Evolutionary conservation across 2,329 filamentous ascomycete genomes (phyloP), one percentile per base, ranked within the genome.

Genomic region (Metarhizium album): DNA sequence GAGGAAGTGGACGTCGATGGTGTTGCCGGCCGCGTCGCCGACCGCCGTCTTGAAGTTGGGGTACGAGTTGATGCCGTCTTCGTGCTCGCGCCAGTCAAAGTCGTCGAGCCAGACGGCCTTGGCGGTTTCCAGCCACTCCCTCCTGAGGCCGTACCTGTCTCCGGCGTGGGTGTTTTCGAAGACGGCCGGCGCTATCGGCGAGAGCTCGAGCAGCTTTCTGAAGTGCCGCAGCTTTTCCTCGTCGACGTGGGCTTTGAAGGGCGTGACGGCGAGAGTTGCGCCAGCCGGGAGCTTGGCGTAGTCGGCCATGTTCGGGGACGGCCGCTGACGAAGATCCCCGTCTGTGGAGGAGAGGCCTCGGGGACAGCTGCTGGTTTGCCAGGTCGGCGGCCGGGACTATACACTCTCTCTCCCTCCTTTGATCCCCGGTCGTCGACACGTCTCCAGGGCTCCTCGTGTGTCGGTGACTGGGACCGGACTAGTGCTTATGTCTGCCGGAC

Each of bases 1-100:
- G 1, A 69, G 60, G 57, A 82, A 82, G 57, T 81, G 77, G 40
- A 81, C 64, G 3, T 67, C 60, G 50, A 72, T 66, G 1, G 55
- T 58, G 11, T 59, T 55, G 8, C 56, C 52, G 2, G 69, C 63
- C 4, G 62, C 61, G 33, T 73, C 68, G 2, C 65, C 58, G 42
- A 76, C 64, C 0, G 59, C 52, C 0, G 65, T 58, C 18, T 64
- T 74, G 64, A 70, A 78, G 58, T 76, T 73, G 1, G 73, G 73
- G 46, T 72, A 70, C 3, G 64, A 65, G 60, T 78, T 78, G 60
- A 78, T 71, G 11, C 45, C 42, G 2, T 50, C 47, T 27, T 62
- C 55, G 16, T 57, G 58, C 38, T 60, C 59, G 20, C 68, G 72
- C 75, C 74, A 78, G 58, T 75, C 65, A 57, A 73, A 76, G 8